Percentiles rank a stretch among this genome's conserved stretches.
Evolutionary conservation across 139 green algal species (phyloP).

Genomic region (Choricystis sp.): DNA sequence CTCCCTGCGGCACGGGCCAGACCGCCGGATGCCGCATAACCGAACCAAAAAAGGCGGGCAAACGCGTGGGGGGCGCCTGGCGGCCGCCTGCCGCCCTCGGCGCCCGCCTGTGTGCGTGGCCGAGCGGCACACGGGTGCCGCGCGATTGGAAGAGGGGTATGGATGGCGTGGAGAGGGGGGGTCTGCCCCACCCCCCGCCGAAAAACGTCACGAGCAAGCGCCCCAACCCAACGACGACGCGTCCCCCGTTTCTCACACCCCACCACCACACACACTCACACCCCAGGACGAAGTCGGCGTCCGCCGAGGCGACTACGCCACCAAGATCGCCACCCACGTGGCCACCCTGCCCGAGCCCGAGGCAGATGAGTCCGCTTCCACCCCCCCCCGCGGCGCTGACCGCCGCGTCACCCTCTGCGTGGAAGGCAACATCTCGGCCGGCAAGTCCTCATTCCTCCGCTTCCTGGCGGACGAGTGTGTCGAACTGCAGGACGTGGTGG

Average conservation of each 20-base stretch:
- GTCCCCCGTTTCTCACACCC: not conserved
- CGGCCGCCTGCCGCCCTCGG: too few relatives aligned
- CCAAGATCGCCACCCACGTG: not conserved
- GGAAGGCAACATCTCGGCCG: constrained; percentile 92
- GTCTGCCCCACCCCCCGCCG: too few relatives aligned
- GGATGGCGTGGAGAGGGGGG: too few relatives aligned
- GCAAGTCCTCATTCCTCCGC: constrained; percentile 87
- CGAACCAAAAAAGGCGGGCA: not conserved
- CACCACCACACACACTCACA: not conserved
- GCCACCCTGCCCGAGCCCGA: not conserved
- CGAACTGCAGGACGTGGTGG: constrained; percentile 30
- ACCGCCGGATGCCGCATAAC: not conserved
- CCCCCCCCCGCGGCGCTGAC: not conserved
- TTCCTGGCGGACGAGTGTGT: constrained; percentile 18
- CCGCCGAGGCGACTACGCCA: not conserved
- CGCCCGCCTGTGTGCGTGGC: too few relatives aligned
- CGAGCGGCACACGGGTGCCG: too few relatives aligned
- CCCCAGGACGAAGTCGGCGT: not conserved
- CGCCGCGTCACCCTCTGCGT: constrained; percentile 70
- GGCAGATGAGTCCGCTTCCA: not conserved
- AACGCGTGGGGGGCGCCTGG: too few relatives aligned
- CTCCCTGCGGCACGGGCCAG: too few relatives aligned
- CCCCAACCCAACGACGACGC: not conserved
- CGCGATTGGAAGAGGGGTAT: too few relatives aligned
- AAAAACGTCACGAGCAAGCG: too few relatives aligned